These are phyloP conservation scores for Aureobasidium sp. DNA, from an alignment of 2,329 filamentous ascomycete genomes.

Conservation along the genomic window DNA sequence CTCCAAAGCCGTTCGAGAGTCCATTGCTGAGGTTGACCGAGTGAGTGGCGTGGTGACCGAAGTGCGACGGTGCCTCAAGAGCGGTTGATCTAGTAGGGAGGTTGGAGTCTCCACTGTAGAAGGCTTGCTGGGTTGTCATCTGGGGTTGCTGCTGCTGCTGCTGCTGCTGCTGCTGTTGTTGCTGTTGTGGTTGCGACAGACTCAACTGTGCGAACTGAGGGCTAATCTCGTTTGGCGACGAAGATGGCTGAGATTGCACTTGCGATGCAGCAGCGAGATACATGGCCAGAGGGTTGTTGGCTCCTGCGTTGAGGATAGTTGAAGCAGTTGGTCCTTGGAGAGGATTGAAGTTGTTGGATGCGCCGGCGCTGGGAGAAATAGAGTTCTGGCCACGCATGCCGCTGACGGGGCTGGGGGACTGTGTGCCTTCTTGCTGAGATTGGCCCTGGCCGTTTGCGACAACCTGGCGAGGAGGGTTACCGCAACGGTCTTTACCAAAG, in stretches of 20 bases:
- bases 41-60: constrained; percentile 48
- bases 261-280: constrained; percentile 60
- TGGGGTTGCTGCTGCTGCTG: constrained; percentile 29
- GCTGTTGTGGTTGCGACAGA: constrained; percentile 49
- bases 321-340: constrained; percentile 59
- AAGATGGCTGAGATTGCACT: constrained; percentile 52
- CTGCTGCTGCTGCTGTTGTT: constrained; percentile 22
- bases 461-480: constrained; percentile 87
- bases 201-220: constrained; percentile 25
- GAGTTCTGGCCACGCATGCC: constrained; percentile 52
- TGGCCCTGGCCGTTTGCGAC: constrained; percentile 52
- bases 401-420: constrained; percentile 52
- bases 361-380: constrained; percentile 54
- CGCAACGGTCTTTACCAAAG: constrained; percentile 97
- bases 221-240: constrained; percentile 33
- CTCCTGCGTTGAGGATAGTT: constrained; percentile 68
- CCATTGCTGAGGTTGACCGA: constrained; percentile 45
- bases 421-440: constrained; percentile 55
- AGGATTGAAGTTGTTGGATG: constrained; percentile 50
- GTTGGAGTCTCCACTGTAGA: constrained; percentile 65
- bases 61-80: constrained; percentile 33
- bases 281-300: constrained; percentile 84
- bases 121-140: constrained; percentile 67
- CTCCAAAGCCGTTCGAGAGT: constrained; percentile 28
- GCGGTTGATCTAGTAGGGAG: constrained; percentile 24